Evolutionary conservation across 495 filamentous ascomycete genomes (phyloP).

Genomic region (Tricharina praecox): DNA sequence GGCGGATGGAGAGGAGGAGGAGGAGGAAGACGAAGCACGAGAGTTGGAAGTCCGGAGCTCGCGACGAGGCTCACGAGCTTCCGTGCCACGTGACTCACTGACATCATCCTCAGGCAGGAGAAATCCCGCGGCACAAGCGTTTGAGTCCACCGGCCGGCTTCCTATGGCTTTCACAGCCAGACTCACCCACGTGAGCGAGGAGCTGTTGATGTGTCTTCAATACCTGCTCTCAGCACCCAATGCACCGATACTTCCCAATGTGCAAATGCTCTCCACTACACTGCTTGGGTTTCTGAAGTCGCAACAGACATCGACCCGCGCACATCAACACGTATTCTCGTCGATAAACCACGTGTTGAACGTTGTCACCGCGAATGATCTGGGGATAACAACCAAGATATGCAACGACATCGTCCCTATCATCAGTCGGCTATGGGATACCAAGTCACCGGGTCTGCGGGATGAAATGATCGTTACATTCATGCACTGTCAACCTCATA

Average conservation of each 20-base stretch:
- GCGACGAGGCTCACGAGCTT: no score
- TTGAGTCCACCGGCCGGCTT: no score
- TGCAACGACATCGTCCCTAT: constrained; percentile 48
- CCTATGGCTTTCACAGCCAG: no score
- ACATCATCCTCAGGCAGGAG: no score
- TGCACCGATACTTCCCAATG: constrained; percentile 47
- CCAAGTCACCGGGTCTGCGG: constrained; percentile 40
- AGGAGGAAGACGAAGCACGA: constrained; percentile 4
- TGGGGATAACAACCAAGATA: constrained; percentile 40
- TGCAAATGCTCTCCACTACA: constrained; percentile 39
- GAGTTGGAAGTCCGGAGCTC: constrained; percentile 8
- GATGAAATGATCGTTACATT: constrained; percentile 51
- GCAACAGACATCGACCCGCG: constrained; percentile 40
- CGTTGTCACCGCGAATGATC: constrained; percentile 48
- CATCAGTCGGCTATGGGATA: constrained; percentile 56
- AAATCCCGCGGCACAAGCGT: no score
- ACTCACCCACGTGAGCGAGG: constrained; percentile 31
- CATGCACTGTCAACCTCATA: constrained; percentile 44
- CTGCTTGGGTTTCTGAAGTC: constrained; percentile 47
- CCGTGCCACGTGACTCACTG: no score
- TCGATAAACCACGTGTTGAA: constrained; percentile 54
- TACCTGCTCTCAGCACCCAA: constrained; percentile 50
- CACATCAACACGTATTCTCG: constrained; percentile 55
- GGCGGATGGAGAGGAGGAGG: constrained; percentile 18
- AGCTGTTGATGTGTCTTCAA: constrained; percentile 49